Base-by-base conservation (phyloP, 257 asterid species). In the Solanum tarijense region DNA sequence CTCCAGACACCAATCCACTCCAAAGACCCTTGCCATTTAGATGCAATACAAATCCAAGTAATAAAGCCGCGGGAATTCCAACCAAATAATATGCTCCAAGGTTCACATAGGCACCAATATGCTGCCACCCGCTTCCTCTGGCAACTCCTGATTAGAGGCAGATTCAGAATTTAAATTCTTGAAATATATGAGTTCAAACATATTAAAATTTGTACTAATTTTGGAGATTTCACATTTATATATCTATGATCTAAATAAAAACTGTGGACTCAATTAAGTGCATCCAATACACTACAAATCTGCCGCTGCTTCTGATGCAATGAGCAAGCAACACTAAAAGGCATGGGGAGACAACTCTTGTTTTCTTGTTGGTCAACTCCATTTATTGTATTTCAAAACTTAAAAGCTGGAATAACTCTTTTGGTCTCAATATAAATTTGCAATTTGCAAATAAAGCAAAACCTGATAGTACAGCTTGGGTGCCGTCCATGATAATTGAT, bases 51-150 rank as follows among this genome's bases (percentile, higher is more conserved):
- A 96, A 95, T 41, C 98, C 99, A 10, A 95, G 90, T 5, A 95
- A 72, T 32, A 96, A 88, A 2, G 99, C 94, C 10, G 91, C 86
- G 0, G 98, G 99, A 48, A 96, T 89, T 38, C 98, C 98, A 4
- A 95, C 95, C 69, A 96, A 78, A 88, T 96, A 96, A 23, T 92
- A 95, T 43, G 84, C 65, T 79, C 84, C 84, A 43, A 79, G 84
- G 87, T 96, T 96, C 5, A 96, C 94, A 78, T 93, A 95, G 4
- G 99, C 98, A 27, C 98, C 99, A 11, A 96, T 69, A 25, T 93
- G 96, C 89, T 96, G 98, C 98, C 98, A 96, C 69, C 99, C 99
- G 10, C 95, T 90, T 27, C 98, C 98, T 92, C 98, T 92, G 11
- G 98, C 98, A 21, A 94, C 94, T 13, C 98, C 98, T 73, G 16